Percentiles rank a stretch among this genome's conserved stretches.
Conservation (phyloP, 2,329 filamentous ascomycete species). For the Triangularia setosa region DNA sequence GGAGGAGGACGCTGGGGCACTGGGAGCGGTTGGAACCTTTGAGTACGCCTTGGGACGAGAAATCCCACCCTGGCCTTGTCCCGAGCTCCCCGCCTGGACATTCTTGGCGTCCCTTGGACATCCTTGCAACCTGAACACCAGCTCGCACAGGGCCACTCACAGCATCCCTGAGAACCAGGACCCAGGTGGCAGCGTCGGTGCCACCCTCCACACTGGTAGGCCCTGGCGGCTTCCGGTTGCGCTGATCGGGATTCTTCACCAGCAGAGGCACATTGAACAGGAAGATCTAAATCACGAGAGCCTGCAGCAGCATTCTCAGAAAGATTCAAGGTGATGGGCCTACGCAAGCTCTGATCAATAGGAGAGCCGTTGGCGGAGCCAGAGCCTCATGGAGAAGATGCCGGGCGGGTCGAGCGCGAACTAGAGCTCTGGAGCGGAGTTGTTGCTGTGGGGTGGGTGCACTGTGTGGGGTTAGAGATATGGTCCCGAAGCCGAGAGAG, state of each 20-base stretch:
- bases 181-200: conserved; percentile 11
- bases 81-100: conserved; percentile 19
- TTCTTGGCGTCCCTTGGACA: neutral
- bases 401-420: neutral
- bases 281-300: too few species aligned
- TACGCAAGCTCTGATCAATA: neutral
- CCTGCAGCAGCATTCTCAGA: neutral
- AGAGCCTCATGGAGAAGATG: neutral
- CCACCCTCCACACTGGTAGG: neutral
- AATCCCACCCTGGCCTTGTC: conserved; percentile 20
- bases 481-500: neutral
- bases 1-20: neutral
- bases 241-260: neutral
- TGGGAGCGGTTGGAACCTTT: neutral
- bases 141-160: conserved; percentile 11
- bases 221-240: conserved; percentile 2
- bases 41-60: conserved; percentile 7
- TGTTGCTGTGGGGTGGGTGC: neutral
- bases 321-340: neutral
- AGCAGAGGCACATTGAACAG: neutral
- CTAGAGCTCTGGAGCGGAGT: neutral
- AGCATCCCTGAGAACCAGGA: conserved; percentile 10
- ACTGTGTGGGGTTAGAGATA: neutral
- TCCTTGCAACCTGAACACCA: conserved; percentile 11
- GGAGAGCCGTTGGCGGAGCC: neutral